Conservation (phyloP, 2,329 filamentous ascomycete genomes). For the Cucurbitaria berberidis region DNA sequence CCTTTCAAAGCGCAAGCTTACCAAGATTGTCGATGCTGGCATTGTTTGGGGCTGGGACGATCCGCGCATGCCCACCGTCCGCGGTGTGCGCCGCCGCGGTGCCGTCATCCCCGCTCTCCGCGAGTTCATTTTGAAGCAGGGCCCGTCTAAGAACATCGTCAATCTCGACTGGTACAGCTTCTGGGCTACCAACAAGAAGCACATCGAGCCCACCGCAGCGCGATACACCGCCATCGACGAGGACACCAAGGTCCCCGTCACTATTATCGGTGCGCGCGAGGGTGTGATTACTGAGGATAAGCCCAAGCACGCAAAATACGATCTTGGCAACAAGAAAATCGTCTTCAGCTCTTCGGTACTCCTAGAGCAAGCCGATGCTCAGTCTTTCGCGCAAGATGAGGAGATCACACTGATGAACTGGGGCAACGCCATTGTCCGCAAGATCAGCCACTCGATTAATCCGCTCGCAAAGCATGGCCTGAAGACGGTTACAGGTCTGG, state of each 20-base stretch:
- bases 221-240: slow-evolving; percentile 66
- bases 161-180: slow-evolving; percentile 80
- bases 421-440: slow-evolving; percentile 84
- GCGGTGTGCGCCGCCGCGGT: slow-evolving; percentile 77
- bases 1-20: slow-evolving; percentile 84
- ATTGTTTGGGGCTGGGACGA: slow-evolving; percentile 86
- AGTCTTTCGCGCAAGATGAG: slow-evolving; percentile 80
- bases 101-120: slow-evolving; percentile 80
- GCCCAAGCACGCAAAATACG: slow-evolving; percentile 89
- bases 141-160: slow-evolving; percentile 82
- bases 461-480: slow-evolving; percentile 54
- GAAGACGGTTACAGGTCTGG: slow-evolving; percentile 68
- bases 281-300: slow-evolving; percentile 70
- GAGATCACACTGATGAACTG: slow-evolving; percentile 97
- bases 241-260: slow-evolving; percentile 74
- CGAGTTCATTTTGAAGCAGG: slow-evolving; percentile 85
- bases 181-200: slow-evolving; percentile 62
- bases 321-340: slow-evolving; percentile 85
- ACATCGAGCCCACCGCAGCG: slow-evolving; percentile 57
- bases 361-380: slow-evolving; percentile 85
- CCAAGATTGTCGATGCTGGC: slow-evolving; percentile 78
- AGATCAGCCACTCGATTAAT: slow-evolving; percentile 63
- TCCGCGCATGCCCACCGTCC: slow-evolving; percentile 83
- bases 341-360: slow-evolving; percentile 76
- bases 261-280: slow-evolving; percentile 66